phyloP scores from a whole-genome alignment of 2,329 filamentous ascomycete genomes.

The Neofusicoccum cordaticola region DNA sequence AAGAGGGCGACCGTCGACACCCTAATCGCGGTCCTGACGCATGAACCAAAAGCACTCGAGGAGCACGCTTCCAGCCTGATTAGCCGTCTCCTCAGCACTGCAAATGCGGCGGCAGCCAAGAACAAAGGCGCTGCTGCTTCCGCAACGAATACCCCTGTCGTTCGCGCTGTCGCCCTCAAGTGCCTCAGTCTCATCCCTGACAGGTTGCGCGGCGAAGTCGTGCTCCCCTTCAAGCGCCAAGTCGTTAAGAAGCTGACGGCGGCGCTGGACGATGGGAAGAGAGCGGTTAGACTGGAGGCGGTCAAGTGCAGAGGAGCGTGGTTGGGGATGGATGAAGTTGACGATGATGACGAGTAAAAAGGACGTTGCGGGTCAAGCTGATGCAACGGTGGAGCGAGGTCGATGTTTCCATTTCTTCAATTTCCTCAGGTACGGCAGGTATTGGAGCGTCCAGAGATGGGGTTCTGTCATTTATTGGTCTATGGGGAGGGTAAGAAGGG shows the following conservation, averaged over 20 bases:
- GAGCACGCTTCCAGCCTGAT: conserved; percentile 59
- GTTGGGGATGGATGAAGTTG: conserved; percentile 58
- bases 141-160: conserved; percentile 35
- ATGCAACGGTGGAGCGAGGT: too few species aligned
- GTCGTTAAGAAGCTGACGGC: conserved; percentile 55
- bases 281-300: conserved; percentile 61
- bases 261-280: conserved; percentile 61
- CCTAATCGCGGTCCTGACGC: conserved; percentile 56
- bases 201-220: conserved; percentile 47
- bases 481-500: too few species aligned
- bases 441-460: too few species aligned
- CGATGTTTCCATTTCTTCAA: too few species aligned
- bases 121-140: conserved; percentile 16
- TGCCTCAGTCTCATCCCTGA: conserved; percentile 50
- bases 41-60: conserved; percentile 53
- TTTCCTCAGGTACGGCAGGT: too few species aligned
- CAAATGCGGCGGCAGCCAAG: conserved; percentile 23
- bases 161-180: conserved; percentile 47
- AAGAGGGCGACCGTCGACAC: conserved; percentile 61
- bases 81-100: conserved; percentile 52
- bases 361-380: not conserved
- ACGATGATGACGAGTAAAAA: conserved; percentile 46
- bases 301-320: conserved; percentile 61
- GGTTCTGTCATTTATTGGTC: too few species aligned
- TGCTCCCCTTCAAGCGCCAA: conserved; percentile 56